Conservation (phyloP, 257 asterid genomes). For the Jaltomata sinuosa region DNA sequence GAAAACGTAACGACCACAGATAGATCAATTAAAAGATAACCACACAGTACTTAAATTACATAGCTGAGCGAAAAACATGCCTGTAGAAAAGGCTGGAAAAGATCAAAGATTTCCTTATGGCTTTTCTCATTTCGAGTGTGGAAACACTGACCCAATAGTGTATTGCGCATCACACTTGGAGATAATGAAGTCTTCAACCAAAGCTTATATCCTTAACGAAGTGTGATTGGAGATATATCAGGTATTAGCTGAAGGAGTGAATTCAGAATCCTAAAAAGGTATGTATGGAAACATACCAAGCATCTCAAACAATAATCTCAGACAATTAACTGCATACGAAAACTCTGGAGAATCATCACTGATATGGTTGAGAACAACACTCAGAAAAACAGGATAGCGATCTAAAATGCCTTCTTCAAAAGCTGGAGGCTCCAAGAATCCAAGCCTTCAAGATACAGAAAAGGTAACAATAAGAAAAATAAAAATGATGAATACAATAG, state of each 20-base stretch:
- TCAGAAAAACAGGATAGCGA: constrained; percentile 85
- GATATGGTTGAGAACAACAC: constrained; percentile 87
- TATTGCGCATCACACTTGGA: constrained; percentile 94
- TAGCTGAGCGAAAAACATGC: constrained; percentile 28
- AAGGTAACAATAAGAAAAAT: constrained; percentile 16
- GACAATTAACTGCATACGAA: constrained; percentile 88
- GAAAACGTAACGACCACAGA: neutral
- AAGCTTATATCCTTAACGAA: constrained; percentile 71
- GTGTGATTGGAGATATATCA: constrained; percentile 6
- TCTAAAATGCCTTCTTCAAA: constrained; percentile 98
- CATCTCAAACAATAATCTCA: constrained; percentile 83
- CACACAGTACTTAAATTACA: neutral
- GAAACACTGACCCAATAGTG: constrained; percentile 95
- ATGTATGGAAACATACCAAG: constrained; percentile 56
- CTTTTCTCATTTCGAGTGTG: constrained; percentile 96
- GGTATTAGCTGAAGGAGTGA: neutral
- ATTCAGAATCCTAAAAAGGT: constrained; percentile 8
- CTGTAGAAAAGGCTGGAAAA: constrained; percentile 93
- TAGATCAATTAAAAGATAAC: neutral
- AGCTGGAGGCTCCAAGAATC: constrained; percentile 89
- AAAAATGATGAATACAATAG: constrained; percentile 4
- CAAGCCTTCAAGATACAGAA: constrained; percentile 56
- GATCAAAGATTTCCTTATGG: constrained; percentile 98
- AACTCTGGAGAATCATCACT: constrained; percentile 88
- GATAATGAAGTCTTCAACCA: constrained; percentile 94